A percentile compares a stretch with the other conserved stretches of the same genome.
Conservation (phyloP, 2,329 filamentous ascomycete species). For the Pseudomassariella vexata region DNA sequence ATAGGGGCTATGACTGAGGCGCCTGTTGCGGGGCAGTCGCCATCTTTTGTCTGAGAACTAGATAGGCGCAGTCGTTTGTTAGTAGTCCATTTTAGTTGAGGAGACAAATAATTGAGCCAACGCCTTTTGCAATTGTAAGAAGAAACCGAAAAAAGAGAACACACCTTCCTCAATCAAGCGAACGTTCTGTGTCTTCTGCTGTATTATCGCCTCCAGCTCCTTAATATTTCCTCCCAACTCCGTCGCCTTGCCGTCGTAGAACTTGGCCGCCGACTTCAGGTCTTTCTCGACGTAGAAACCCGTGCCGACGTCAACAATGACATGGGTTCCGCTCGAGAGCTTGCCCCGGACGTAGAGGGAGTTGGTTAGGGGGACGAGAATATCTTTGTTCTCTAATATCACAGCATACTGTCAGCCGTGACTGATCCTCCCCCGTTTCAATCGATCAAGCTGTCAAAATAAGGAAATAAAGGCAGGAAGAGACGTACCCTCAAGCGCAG, state of each 20-base stretch:
- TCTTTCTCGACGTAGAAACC: slow-evolving; percentile 67
- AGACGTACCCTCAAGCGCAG: slow-evolving; percentile 22
- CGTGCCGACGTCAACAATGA: slow-evolving; percentile 88
- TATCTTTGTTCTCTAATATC: slow-evolving; percentile 41
- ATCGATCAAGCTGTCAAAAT: no score
- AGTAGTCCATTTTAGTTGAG: slow-evolving; percentile 6
- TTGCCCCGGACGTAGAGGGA: slow-evolving; percentile 89
- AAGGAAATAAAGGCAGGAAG: neutral
- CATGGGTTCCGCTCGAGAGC: slow-evolving; percentile 66
- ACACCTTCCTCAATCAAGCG: slow-evolving; percentile 83
- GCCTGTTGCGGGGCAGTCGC: slow-evolving; percentile 16
- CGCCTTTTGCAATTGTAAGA: slow-evolving; percentile 14
- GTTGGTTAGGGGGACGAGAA: slow-evolving; percentile 91
- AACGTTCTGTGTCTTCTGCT: slow-evolving; percentile 75
- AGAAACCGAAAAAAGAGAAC: slow-evolving; percentile 10
- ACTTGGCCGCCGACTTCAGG: slow-evolving; percentile 46
- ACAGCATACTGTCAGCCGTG: slow-evolving; percentile 1
- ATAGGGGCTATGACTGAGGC: slow-evolving; percentile 4
- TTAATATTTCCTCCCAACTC: slow-evolving; percentile 48
- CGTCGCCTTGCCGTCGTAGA: slow-evolving; percentile 52
- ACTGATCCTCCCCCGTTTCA: no score
- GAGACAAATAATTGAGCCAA: neutral
- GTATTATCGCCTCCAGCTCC: slow-evolving; percentile 51
- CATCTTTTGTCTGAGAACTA: slow-evolving; percentile 40
- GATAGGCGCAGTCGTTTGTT: slow-evolving; percentile 6